Evolutionary conservation across 768 basidiomycete species (phyloP).

Genomic region (Fomitopsis pulvina): DNA sequence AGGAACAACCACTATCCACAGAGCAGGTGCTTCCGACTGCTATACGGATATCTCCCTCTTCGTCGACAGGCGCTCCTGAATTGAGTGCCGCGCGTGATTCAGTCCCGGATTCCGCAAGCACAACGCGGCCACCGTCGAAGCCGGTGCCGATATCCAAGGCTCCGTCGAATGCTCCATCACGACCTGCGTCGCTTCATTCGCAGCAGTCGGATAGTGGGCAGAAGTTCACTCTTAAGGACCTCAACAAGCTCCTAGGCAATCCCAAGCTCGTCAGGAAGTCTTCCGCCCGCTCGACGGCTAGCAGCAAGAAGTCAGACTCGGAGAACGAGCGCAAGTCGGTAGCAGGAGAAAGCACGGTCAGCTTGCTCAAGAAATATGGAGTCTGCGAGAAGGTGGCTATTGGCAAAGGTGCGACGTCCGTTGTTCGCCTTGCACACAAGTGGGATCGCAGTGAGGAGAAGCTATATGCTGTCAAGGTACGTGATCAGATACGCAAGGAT

Average conservation of each 20-base stretch:
- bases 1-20: slow-evolving; percentile 9
- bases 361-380: slow-evolving; percentile 86
- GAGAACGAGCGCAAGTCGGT: slow-evolving; percentile 40
- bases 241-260: slow-evolving; percentile 47
- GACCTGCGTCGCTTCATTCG: slow-evolving; percentile 28
- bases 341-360: slow-evolving; percentile 46
- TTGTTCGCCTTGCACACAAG: slow-evolving; percentile 94
- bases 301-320: slow-evolving; percentile 64
- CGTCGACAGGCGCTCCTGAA: slow-evolving; percentile 15
- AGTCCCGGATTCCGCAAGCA: slow-evolving; percentile 3
- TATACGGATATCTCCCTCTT: slow-evolving; percentile 20
- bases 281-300: slow-evolving; percentile 63
- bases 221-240: slow-evolving; percentile 82
- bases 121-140: neutral
- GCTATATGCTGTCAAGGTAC: slow-evolving; percentile 94
- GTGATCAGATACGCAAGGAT: slow-evolving; percentile 15
- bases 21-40: slow-evolving; percentile 17
- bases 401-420: slow-evolving; percentile 97
- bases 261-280: slow-evolving; percentile 71
- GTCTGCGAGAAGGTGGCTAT: slow-evolving; percentile 96
- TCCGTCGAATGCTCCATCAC: slow-evolving; percentile 10
- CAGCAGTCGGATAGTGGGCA: slow-evolving; percentile 44
- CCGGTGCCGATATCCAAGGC: neutral
- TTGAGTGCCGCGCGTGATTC: slow-evolving; percentile 1
- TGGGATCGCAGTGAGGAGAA: slow-evolving; percentile 97